Base-by-base conservation (phyloP, 2,329 filamentous ascomycete species). In the Pyrenophora teres region DNA sequence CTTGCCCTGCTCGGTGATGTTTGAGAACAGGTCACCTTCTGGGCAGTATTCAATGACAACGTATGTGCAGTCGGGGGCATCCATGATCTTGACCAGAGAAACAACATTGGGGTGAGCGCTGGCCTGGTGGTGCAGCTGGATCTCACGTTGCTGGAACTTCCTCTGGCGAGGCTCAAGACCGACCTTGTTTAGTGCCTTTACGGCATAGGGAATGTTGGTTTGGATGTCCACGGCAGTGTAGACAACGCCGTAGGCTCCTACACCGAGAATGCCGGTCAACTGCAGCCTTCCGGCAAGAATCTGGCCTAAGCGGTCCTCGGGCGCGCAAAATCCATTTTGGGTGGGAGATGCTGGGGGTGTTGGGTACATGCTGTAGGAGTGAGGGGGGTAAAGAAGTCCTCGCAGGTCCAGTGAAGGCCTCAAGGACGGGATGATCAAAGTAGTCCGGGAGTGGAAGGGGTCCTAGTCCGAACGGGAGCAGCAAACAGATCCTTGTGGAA, bases 41-140 rank as follows among this genome's bases (percentile, higher is more conserved):
- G 92, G 91, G 78, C 93, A 97, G 76, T 92, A 97, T 76, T 99
- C 94, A 73, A 99, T 83, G 61, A 99, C 89, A 66, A 97, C 93
- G 77, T 91, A 97, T 59, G 92, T 95, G 82, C 92, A 97, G 74
- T 97, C 92, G 55, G 84, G 81, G 68, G 89, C 88, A 76, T 96
- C 91, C 79, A 97, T 85, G 70, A 97, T 96, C 81, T 94, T 92
- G 64, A 91, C 82, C 81, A 99, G 85, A 64, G 92, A 94, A 56
- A 97, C 92, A 59, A 99, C 90, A 74, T 97, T 97, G 69, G 87
- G 86, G 73, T 99, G 94, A 56, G 87, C 86, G 62, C 91, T 95
- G 52, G 92, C 94, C 74, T 86, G 78, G 76, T 96, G 90, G 77
- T 99, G 94, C 50, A 97, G 84, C 66, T 88, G 86, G 72, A 97